These are phyloP conservation scores for Aureobasidium sp. DNA, from an alignment of 2,329 filamentous ascomycete species.

Conservation along the genomic window DNA sequence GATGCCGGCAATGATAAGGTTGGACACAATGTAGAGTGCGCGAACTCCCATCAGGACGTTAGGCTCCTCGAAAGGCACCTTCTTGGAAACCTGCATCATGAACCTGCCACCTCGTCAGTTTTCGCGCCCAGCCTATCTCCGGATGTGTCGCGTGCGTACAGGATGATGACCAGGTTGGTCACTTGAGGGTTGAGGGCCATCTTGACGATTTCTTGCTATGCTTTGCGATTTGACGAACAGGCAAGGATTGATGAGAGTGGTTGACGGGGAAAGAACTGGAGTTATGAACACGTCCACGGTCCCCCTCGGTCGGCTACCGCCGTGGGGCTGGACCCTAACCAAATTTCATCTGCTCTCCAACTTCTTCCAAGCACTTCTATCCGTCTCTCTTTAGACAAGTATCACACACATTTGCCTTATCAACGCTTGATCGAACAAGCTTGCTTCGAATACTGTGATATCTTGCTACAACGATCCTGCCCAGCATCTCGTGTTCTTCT, in stretches of 20 bases:
- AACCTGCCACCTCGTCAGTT: slow-evolving; percentile 36
- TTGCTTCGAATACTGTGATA: not conserved
- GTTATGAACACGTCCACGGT: slow-evolving; percentile 4
- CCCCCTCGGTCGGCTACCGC: not conserved
- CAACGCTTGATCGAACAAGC: not conserved
- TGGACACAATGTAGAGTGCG: slow-evolving; percentile 59
- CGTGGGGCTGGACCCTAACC: slow-evolving; percentile 4
- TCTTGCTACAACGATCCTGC: not conserved
- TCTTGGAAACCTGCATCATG: slow-evolving; percentile 98
- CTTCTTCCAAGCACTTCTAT: slow-evolving; percentile 15
- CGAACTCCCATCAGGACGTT: slow-evolving; percentile 59
- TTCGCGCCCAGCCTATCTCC: not conserved
- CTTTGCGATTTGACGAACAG: not conserved
- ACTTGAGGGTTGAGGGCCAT: slow-evolving; percentile 15
- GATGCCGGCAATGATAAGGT: slow-evolving; percentile 75
- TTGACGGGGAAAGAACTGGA: slow-evolving; percentile 6
- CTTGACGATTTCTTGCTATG: slow-evolving; percentile 7
- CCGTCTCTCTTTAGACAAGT: not conserved
- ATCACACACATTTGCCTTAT: not conserved
- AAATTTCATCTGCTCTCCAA: not conserved
- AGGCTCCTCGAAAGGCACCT: slow-evolving; percentile 89
- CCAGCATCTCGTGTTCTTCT: not conserved
- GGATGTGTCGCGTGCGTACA: slow-evolving; percentile 34
- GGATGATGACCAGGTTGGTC: slow-evolving; percentile 88
- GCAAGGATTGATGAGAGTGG: not conserved